Percentiles rank a stretch among this genome's conserved stretches.
Evolutionary conservation across 2,329 filamentous ascomycete species (phyloP).

Genomic region (Pseudogymnoascus sp.): DNA sequence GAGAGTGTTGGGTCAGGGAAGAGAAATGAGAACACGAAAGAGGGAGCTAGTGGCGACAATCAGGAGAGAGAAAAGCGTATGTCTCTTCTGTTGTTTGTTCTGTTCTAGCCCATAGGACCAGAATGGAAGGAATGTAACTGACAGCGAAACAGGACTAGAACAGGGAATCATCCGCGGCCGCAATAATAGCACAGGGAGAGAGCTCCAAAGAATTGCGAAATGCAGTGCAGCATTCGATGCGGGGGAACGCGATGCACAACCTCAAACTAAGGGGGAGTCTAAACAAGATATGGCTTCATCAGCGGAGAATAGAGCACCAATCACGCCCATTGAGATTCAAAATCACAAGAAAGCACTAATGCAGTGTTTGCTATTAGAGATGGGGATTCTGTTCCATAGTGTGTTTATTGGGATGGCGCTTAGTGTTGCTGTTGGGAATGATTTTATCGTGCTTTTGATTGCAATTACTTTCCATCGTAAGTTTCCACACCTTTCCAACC

Average conservation of each 20-base stretch:
- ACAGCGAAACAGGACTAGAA: neutral
- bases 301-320: slow-evolving; percentile 7
- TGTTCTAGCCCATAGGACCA: neutral
- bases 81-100: neutral
- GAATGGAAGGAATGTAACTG: neutral
- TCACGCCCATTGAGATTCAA: slow-evolving; percentile 30
- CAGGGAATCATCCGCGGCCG: neutral
- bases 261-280: slow-evolving; percentile 48
- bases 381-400: slow-evolving; percentile 72
- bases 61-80: neutral
- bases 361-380: slow-evolving; percentile 68
- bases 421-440: slow-evolving; percentile 54
- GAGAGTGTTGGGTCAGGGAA: neutral
- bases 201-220: slow-evolving; percentile 29
- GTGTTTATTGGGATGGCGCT: slow-evolving; percentile 70
- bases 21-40: neutral
- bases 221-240: slow-evolving; percentile 56
- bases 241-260: slow-evolving; percentile 57
- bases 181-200: slow-evolving; percentile 14
- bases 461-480: slow-evolving; percentile 61
- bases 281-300: slow-evolving; percentile 20
- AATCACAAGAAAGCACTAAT: slow-evolving; percentile 57
- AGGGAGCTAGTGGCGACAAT: neutral
- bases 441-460: slow-evolving; percentile 59
- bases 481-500: slow-evolving; percentile 43